Base-by-base conservation (phyloP, 2,329 filamentous ascomycete genomes). In the Didymella segeticola region DNA sequence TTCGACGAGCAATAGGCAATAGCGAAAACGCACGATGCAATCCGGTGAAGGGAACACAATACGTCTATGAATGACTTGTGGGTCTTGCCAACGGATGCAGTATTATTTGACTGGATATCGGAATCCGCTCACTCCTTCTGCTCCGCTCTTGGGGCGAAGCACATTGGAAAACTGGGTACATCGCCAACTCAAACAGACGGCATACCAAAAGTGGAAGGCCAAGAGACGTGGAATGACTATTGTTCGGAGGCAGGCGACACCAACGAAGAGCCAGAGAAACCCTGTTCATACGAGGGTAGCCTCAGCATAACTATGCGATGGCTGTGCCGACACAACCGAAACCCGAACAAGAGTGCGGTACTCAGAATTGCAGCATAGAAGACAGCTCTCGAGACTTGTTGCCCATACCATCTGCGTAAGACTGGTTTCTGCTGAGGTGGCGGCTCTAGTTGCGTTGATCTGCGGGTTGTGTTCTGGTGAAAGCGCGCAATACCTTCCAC, bases 131-230 rank as follows among this genome's bases (percentile, higher is more conserved):
- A 30, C 25, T 41, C 29, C 33, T 49, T 36, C 29, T 39, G 39
- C 38, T 49, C 41, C 45, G 29, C 51, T 36, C 27, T 49, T 34
- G 45, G 25, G 51, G 45, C 41, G 51, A 26, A 46, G 45, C 29
- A 45, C 33, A 22, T 34, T 15, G 19, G 5, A 49, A 37, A 34
- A 41, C 12, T 30, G 51, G 45, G 27, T 49, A 48, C 31, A 30
- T 26, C 8, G 23, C 22, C 17, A 27, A 19, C 39, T 31, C 11
- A 48, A 26, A 34, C 27, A 36, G n/a, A 39, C 29, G 39, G 33
- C 29, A 27, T 31, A 15, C 51, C 45, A 17, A 12, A 45, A 34
- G 3, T 12, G 45, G 51, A 49, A 54, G 41, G 51, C 39, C 51
- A 49, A 46, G 17, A 41, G 8, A 12, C 6, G 15, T 49, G 11